Evolutionary conservation across 495 filamentous ascomycete species (phyloP).

Genomic region (Aspergillus baeticus): DNA sequence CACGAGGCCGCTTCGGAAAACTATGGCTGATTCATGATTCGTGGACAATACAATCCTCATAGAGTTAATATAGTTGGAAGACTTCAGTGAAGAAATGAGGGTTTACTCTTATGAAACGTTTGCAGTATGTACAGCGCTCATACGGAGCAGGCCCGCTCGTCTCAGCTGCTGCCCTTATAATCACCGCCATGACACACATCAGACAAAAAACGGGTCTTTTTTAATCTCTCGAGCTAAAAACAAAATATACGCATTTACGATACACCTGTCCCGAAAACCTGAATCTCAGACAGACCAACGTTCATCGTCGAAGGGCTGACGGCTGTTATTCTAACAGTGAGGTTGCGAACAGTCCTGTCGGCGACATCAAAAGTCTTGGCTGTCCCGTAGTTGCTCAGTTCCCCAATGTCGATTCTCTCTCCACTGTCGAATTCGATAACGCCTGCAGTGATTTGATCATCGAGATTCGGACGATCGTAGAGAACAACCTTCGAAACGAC

Average conservation of each 20-base stretch:
- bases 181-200: too few relatives aligned
- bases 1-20: too few relatives aligned
- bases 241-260: neutral
- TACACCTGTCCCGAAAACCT: constrained; percentile 4
- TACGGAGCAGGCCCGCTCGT: too few relatives aligned
- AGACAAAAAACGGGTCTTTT: too few relatives aligned
- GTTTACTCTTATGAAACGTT: too few relatives aligned
- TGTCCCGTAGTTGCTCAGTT: constrained; percentile 4
- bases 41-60: too few relatives aligned
- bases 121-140: too few relatives aligned
- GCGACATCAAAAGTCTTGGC: neutral
- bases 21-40: too few relatives aligned
- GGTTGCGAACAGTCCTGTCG: neutral
- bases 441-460: constrained; percentile 10
- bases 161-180: too few relatives aligned
- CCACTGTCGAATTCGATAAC: constrained; percentile 11
- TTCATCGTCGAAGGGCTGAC: constrained; percentile 11
- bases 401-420: neutral
- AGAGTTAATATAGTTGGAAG: too few relatives aligned
- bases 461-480: constrained; percentile 11
- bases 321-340: constrained; percentile 8
- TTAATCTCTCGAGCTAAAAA: too few relatives aligned
- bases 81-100: too few relatives aligned
- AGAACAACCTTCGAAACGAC: constrained; percentile 1
- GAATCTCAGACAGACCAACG: constrained; percentile 12